Evolutionary conservation across 352 stramenopile species (phyloP), one percentile per base, ranked within the genome.

Genomic region (Thraustochytrium striatum): DNA sequence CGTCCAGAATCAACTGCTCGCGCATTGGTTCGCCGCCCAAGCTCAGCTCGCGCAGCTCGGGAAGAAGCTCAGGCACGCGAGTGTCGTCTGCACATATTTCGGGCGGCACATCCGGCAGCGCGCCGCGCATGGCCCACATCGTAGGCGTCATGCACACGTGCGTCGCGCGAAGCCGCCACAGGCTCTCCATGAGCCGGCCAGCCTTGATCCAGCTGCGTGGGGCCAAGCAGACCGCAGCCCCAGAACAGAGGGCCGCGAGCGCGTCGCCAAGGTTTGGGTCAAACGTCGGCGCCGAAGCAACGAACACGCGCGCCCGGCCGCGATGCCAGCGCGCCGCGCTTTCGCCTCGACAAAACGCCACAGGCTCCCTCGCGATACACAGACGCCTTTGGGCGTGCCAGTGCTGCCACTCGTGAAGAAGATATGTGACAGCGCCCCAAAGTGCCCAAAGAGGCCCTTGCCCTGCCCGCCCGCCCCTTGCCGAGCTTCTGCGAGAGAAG

Each of bases 371-470:
- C 53, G 62, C 30, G 25, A 58, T 36, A 82, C 75, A 0, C 68
- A 16, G 41, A 72, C 70, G 39, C 75, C 75, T 55, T 82, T 82
- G 36, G 75, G 75, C 41, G 1, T 2, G 38, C 75, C 75, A 3
- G 75, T 82, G 1, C 47, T 50, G 2, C 75, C 75, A 62, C 43
- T 70, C 28, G 75, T 82, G 75, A 72, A 82, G 68, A 82, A 82
- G 44, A 72, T 70, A 47, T 82, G 75, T 28, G 59, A 78, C n/a
- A 72, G n/a, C n/a, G n/a, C n/a, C n/a, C n/a, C n/a, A n/a, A n/a
- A n/a, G n/a, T n/a, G n/a, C n/a, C n/a, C n/a, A n/a, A n/a, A n/a
- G n/a, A n/a, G n/a, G n/a, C n/a, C n/a, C n/a, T n/a, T 52, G 41
- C 8, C 21, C 3, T 68, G 9, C 25, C 19, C 19, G 8, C 21